Evolutionary conservation across 148 eudicot species (phyloP), one percentile per base, ranked within the genome.

Genomic region (Drosera capensis): DNA sequence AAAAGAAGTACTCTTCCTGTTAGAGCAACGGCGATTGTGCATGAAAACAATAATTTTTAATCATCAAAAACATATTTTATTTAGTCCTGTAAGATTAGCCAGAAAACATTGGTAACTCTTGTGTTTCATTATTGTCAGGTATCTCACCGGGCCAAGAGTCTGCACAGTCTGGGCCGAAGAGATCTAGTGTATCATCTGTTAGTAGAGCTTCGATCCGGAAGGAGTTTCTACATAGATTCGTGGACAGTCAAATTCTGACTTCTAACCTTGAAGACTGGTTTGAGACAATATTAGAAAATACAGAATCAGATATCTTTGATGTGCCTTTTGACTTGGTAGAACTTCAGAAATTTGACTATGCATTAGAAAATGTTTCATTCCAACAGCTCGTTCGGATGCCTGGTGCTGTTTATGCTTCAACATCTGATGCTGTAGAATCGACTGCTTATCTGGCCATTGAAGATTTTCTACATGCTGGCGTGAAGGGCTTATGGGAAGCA

Each of bases 351-450:
- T 80, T 90, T 46, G 97, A 90, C 53, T 90, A 80, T 66, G 97
- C 97, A 45, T 62, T 90, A 49, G 97, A 84, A 68, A 84, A 87
- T 19, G 65, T 80, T 56, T 68, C 73, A 19, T 90, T 90, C 59
- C 95, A 84, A 64, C 97, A 90, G 63, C 74, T 90, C 40, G 56
- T 90, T 42, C 86, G 97, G 41, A 90, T 90, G 97, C 97, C 97
- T 37, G 73, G 73, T 68, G 72, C 82, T 57, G 60, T 80, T 42
- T 77, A 84, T 67, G 86, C 80, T 48, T 77, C 96, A 40, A 65
- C 92, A 47, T 90, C 97, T 48, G 74, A 73, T 43, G 64, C 71
- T 57, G 67, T 65, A 24, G 93, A 84, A 61, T 75, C 75, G 50
- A 62, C 74, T 52, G 70, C 79, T 23, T 80, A 62, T 71, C 72